phyloP scores from a whole-genome alignment of 202 grass and related monocot species.

The Zoysia matrella region DNA sequence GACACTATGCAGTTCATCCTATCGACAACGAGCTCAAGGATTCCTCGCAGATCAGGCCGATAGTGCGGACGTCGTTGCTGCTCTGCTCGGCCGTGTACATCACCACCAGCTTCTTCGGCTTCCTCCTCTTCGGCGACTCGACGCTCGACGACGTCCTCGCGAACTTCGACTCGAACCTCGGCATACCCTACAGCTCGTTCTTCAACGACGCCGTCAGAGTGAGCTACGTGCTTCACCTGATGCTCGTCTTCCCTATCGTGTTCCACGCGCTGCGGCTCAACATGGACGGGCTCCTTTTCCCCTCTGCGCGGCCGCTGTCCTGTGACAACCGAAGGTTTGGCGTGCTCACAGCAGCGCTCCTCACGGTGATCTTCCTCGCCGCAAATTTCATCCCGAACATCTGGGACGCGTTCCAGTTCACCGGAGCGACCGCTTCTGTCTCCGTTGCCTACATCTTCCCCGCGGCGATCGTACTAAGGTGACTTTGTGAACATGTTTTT shows the following conservation, averaged over 20 bases:
- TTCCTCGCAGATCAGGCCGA: slow-evolving; percentile 71
- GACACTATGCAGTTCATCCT: slow-evolving; percentile 58
- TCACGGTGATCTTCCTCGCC: slow-evolving; percentile 67
- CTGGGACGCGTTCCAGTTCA: slow-evolving; percentile 97
- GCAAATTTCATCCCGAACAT: slow-evolving; percentile 90
- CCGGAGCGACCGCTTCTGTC: slow-evolving; percentile 80
- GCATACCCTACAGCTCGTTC: slow-evolving; percentile 78
- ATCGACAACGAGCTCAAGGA: slow-evolving; percentile 84
- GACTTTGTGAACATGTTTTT: background rate
- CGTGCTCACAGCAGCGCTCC: slow-evolving; percentile 52
- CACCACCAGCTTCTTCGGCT: slow-evolving; percentile 89
- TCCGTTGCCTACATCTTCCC: slow-evolving; percentile 89
- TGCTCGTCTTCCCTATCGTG: slow-evolving; percentile 96
- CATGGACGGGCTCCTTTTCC: slow-evolving; percentile 84
- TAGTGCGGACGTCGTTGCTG: slow-evolving; percentile 63
- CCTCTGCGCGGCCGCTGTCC: slow-evolving; percentile 56
- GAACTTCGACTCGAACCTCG: slow-evolving; percentile 91
- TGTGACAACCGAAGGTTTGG: slow-evolving; percentile 65
- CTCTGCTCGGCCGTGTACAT: slow-evolving; percentile 77
- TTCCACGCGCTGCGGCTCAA: slow-evolving; percentile 91
- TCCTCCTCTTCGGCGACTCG: slow-evolving; percentile 77
- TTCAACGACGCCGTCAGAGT: slow-evolving; percentile 84
- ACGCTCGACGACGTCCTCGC: slow-evolving; percentile 95
- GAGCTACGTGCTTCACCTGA: slow-evolving; percentile 86
- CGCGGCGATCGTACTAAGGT: slow-evolving; percentile 77